phyloP scores from a whole-genome alignment of 1,139 yeast species.

The Kurtzmaniella quercitrusa region DNA sequence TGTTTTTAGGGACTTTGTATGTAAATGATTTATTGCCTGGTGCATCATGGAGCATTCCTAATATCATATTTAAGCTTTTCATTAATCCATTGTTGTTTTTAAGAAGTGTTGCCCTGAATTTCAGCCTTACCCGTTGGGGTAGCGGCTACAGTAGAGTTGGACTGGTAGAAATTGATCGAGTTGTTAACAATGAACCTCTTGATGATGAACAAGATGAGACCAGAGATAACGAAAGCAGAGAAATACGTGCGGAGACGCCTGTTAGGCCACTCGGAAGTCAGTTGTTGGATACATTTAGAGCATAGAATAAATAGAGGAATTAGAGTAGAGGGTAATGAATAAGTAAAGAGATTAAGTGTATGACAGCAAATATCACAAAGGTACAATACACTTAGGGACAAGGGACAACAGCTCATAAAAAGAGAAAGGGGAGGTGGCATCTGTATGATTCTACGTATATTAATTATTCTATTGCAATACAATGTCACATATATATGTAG shows the following conservation, averaged over 20 bases:
- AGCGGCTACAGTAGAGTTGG: slow-evolving; percentile 3
- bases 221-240: slow-evolving; percentile 17
- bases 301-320: too few species aligned
- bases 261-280: slow-evolving; percentile 57
- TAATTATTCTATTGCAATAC: too few species aligned
- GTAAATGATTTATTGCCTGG: slow-evolving; percentile 59
- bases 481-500: too few species aligned
- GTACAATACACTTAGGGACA: too few species aligned
- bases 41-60: slow-evolving; percentile 48
- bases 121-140: slow-evolving; percentile 2
- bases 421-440: too few species aligned
- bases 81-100: slow-evolving; percentile 18
- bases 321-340: too few species aligned
- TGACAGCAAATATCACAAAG: too few species aligned
- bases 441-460: too few species aligned
- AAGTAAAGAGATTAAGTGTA: too few species aligned
- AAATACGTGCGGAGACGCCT: slow-evolving; percentile 49
- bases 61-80: slow-evolving; percentile 19
- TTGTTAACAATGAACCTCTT: slow-evolving; percentile 14
- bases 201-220: slow-evolving; percentile 25
- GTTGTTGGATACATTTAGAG: slow-evolving; percentile 53
- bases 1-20: slow-evolving; percentile 55
- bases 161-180: neutral
- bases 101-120: neutral
- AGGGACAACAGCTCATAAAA: too few species aligned